Conservation (phyloP, 345 rosid genomes). For the Combretum micranthum region DNA sequence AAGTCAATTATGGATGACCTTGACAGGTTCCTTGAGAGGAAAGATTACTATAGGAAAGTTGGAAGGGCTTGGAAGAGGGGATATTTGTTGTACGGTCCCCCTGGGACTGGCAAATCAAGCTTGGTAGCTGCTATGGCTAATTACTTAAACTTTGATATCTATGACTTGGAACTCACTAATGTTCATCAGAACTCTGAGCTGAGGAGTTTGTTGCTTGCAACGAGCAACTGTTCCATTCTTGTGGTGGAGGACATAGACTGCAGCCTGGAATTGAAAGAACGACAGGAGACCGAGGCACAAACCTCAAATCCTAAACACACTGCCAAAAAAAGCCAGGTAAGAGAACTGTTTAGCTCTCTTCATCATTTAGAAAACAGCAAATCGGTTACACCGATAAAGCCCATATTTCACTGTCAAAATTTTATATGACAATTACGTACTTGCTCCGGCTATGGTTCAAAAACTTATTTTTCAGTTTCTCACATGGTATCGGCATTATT, state of each 20-base stretch:
- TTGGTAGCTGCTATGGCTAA: constrained; percentile 23
- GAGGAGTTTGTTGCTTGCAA: constrained; percentile 4
- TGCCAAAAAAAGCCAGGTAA: not conserved
- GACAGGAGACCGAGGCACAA: not conserved
- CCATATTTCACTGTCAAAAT: too few species aligned
- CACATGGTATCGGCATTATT: too few species aligned
- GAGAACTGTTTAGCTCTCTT: not conserved
- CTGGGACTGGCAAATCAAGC: constrained; percentile 21
- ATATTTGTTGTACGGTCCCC: constrained; percentile 18
- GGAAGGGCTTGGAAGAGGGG: constrained; percentile 24
- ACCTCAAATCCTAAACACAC: not conserved
- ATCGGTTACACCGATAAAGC: too few species aligned
- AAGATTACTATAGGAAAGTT: constrained; percentile 11
- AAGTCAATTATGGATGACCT: constrained; percentile 11
- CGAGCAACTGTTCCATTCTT: constrained; percentile 4
- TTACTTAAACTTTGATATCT: constrained; percentile 10
- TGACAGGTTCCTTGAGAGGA: constrained; percentile 11
- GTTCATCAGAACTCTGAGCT: constrained; percentile 3
- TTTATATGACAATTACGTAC: too few species aligned
- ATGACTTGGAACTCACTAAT: constrained; percentile 7
- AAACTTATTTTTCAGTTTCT: too few species aligned
- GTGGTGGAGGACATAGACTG: constrained; percentile 11
- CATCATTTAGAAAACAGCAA: too few species aligned
- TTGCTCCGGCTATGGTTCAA: too few species aligned
- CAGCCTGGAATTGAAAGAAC: not conserved